phyloP scores from a whole-genome alignment of 2,329 filamentous ascomycete genomes.

The Cladosporium halotolerans region DNA sequence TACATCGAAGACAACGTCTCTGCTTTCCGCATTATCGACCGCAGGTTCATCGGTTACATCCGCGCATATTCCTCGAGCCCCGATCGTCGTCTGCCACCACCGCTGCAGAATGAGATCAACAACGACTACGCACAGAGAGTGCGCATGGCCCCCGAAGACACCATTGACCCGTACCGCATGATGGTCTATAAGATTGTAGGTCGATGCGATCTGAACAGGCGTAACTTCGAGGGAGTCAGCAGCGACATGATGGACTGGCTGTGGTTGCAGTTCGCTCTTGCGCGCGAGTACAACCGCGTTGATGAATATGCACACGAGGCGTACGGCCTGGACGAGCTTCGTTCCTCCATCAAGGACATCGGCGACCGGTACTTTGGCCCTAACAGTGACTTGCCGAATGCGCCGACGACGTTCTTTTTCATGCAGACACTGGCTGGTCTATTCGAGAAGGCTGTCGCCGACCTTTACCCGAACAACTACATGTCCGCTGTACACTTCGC shows the following conservation, averaged over 20 bases:
- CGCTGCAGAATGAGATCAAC: constrained; percentile 79
- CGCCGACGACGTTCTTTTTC: constrained; percentile 88
- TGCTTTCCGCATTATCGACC: constrained; percentile 83
- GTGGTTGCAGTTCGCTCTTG: constrained; percentile 60
- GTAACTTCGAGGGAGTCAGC: constrained; percentile 52
- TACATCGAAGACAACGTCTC: constrained; percentile 76
- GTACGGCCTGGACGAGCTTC: constrained; percentile 62
- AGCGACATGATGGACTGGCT: constrained; percentile 61
- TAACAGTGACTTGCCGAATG: constrained; percentile 68
- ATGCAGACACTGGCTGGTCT: constrained; percentile 84
- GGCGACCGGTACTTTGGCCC: constrained; percentile 87
- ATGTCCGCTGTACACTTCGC: constrained; percentile 93
- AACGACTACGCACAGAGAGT: constrained; percentile 83
- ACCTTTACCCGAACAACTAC: constrained; percentile 86
- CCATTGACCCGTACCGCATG: constrained; percentile 90
- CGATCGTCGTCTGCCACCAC: constrained; percentile 69
- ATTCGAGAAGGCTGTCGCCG: constrained; percentile 89
- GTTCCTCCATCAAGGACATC: constrained; percentile 77
- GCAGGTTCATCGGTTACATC: constrained; percentile 83
- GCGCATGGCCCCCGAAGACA: constrained; percentile 77
- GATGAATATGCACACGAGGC: constrained; percentile 58
- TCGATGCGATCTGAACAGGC: constrained; percentile 56
- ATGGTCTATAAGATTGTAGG: constrained; percentile 98
- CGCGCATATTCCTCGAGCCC: constrained; percentile 71
- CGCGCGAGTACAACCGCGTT: constrained; percentile 54